Evolutionary conservation across 495 filamentous ascomycete genomes (phyloP), one percentile per base, ranked within the genome.

Genomic region (Margaritispora aquatica): DNA sequence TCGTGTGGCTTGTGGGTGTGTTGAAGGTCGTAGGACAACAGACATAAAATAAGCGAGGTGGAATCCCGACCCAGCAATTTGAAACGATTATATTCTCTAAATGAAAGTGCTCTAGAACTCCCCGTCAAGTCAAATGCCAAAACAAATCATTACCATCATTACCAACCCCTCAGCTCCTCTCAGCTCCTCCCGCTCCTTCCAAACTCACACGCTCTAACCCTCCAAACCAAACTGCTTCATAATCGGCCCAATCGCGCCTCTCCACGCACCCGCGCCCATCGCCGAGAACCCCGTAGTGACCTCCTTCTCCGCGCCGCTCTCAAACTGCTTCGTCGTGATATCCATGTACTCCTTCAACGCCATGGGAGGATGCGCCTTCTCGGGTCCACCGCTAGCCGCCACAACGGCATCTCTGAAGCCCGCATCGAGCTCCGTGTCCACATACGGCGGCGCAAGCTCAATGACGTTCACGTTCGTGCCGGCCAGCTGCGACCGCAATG

Each of bases 401-500:
- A 63, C 66, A 19, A 64, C 34, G 10, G 46, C 46, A 0, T 63
- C 67, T 17, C 69, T 57, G 53, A 68, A 62, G 24, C 55, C 59
- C 1, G 26, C 41, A 57, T 74, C 74, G 5, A 78, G 57, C 8
- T 41, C 66, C 13, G 73, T 77, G 44, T 73, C 70, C 1, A 72
- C 67, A 60, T 73, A 76, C 7, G 71, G 74, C 5, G 70, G 71
- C 2, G 65, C 63, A 5, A 77, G 49, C 58, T 77, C 71, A 15
- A 66, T 51, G 13, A 72, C 61, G n/a, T 57, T 66, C 26, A 74
- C 36, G 23, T 72, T 79, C 2, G 88, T 88, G 11, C 86, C 80
- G 58, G 96, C 84, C 23, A 96, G 79, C 77, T 98, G 93, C 75
- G 86, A 88, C 61, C 94, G 78, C 63, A 98, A 72, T 15, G 88